phyloP scores from a whole-genome alignment of 352 stramenopile genomes.

The Globisporangium camurandrum region DNA sequence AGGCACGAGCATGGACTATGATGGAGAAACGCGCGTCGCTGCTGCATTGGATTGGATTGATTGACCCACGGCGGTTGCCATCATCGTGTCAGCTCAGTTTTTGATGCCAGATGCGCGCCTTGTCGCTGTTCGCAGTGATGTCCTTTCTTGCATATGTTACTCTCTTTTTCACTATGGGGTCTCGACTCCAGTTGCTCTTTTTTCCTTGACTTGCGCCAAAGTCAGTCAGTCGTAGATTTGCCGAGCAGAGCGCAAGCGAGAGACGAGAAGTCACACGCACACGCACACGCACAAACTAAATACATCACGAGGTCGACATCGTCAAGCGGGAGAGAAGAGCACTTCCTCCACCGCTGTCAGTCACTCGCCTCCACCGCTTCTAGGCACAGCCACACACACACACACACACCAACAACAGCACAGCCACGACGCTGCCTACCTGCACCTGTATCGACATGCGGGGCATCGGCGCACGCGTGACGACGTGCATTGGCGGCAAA shows the following conservation, averaged over 20 bases:
- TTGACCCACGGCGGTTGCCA: no score
- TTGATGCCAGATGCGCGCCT: neutral
- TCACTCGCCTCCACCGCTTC: neutral
- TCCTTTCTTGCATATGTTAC: neutral
- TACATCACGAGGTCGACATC: no score
- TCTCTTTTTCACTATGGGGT: neutral
- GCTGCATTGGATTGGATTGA: no score
- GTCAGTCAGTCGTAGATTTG: slow-evolving; percentile 29
- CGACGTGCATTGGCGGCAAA: slow-evolving; percentile 75
- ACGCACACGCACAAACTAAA: neutral
- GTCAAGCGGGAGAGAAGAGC: slow-evolving; percentile 1
- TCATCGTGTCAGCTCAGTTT: neutral
- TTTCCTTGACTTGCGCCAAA: neutral
- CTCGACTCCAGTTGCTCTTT: neutral
- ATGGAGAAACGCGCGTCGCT: neutral
- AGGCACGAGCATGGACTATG: no score
- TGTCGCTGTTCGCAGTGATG: neutral
- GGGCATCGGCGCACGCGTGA: slow-evolving; percentile 56
- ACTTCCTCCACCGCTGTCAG: neutral
- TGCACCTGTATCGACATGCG: slow-evolving; percentile 34
- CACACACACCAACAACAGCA: neutral
- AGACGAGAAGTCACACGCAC: neutral
- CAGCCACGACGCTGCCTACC: slow-evolving; percentile 2
- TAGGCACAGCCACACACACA: neutral
- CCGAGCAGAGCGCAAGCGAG: slow-evolving; percentile 6